phyloP scores from a whole-genome alignment of 2,329 filamentous ascomycete species.

The Cladobotryum mycophilum region DNA sequence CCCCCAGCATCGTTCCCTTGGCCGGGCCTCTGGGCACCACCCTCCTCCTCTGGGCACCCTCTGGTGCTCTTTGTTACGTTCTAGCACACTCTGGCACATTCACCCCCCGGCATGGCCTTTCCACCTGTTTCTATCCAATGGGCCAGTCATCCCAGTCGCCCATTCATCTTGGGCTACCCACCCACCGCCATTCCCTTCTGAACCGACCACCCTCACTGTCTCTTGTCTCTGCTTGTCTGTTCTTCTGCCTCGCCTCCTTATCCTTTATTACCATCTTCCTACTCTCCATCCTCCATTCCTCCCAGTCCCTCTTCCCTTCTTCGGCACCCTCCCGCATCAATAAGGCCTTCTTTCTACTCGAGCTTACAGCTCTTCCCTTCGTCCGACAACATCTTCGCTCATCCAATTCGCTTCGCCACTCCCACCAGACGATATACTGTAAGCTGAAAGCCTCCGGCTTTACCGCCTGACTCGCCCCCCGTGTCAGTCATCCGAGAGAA shows the following conservation, averaged over 20 bases:
- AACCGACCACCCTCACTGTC: background rate
- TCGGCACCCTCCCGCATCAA: slow-evolving; percentile 20
- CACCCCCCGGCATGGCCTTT: slow-evolving; percentile 23
- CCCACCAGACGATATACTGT: slow-evolving; percentile 4
- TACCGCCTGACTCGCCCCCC: slow-evolving; percentile 14
- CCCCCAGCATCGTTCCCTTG: slow-evolving; percentile 1
- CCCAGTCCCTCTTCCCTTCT: slow-evolving; percentile 26
- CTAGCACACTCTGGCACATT: background rate
- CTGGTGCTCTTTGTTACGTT: slow-evolving; percentile 1
- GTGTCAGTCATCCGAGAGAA: slow-evolving; percentile 25
- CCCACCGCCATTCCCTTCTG: slow-evolving; percentile 26
- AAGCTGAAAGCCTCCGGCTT: slow-evolving; percentile 14
- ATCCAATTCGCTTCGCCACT: slow-evolving; percentile 20
- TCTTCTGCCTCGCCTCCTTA: slow-evolving; percentile 13
- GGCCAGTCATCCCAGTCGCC: background rate
- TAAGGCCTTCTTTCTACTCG: slow-evolving; percentile 31
- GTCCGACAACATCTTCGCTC: slow-evolving; percentile 14
- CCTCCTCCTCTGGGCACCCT: slow-evolving; percentile 8
- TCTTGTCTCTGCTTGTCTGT: background rate
- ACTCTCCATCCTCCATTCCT: slow-evolving; percentile 24
- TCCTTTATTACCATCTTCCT: slow-evolving; percentile 19
- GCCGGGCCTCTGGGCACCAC: background rate
- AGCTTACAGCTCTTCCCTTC: slow-evolving; percentile 26
- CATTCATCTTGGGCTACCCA: too few species aligned
- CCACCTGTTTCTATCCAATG: slow-evolving; percentile 28